These are phyloP conservation scores for Penicillium sp. DNA, from an alignment of 2,329 filamentous ascomycete species.

Conservation along the genomic window DNA sequence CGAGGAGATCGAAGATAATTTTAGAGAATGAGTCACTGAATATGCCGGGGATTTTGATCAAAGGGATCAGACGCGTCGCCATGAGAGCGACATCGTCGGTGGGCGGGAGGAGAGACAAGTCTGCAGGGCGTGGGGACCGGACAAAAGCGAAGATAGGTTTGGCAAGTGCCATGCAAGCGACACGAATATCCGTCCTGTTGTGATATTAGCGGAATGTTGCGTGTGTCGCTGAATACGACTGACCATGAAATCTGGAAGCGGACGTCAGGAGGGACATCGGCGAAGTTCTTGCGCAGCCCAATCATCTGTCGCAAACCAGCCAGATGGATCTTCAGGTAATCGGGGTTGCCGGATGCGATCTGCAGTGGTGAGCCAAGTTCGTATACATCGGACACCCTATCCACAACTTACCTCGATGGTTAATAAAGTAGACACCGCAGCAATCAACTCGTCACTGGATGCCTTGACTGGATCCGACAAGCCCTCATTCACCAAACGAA, in stretches of 20 bases:
- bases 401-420: constrained; percentile 37
- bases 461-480: constrained; percentile 38
- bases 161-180: constrained; percentile 39
- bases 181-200: constrained; percentile 41
- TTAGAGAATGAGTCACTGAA: constrained; percentile 32
- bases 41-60: constrained; percentile 36
- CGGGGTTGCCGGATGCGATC: constrained; percentile 40
- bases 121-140: constrained; percentile 33
- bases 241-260: constrained; percentile 43
- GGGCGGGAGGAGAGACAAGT: constrained; percentile 30
- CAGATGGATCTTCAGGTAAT: constrained; percentile 41
- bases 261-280: constrained; percentile 37
- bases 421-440: constrained; percentile 39
- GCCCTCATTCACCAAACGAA: constrained; percentile 39
- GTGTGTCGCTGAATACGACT: constrained; percentile 1
- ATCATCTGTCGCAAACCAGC: constrained; percentile 43
- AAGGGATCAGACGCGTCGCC: constrained; percentile 34
- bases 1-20: constrained; percentile 35
- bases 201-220: constrained; percentile 2
- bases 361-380: constrained; percentile 10
- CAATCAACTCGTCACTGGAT: constrained; percentile 41
- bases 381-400: background rate
- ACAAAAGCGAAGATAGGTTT: constrained; percentile 42
- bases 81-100: constrained; percentile 29
- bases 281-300: constrained; percentile 36